Conservation (phyloP, 108 stramenopile species). For the Nannochloropsis salina region DNA sequence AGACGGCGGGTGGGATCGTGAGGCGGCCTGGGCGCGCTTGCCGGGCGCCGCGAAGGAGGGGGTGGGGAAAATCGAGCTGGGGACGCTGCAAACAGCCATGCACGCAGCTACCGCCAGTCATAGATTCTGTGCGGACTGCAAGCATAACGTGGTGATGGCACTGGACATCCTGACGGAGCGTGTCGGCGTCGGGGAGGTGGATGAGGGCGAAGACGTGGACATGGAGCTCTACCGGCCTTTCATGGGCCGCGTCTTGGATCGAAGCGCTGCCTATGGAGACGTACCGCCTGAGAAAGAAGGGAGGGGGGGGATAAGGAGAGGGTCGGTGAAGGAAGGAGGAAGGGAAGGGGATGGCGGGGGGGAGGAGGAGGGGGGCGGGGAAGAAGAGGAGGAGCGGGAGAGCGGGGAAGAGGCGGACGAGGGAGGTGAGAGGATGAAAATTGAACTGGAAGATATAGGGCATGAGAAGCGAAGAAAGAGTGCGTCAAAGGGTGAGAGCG, state of each 20-base stretch:
- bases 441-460: too few species aligned
- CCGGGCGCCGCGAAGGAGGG: conserved; percentile 28
- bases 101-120: conserved; percentile 35
- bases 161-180: conserved; percentile 38
- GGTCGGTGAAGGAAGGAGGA: not conserved
- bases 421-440: too few species aligned
- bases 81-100: conserved; percentile 38
- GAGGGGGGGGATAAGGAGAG: not conserved
- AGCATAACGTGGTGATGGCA: conserved; percentile 41
- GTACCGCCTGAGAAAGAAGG: not conserved
- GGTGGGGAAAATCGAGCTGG: conserved; percentile 30
- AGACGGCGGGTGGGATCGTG: conserved; percentile 38
- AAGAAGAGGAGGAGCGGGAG: too few species aligned
- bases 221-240: conserved; percentile 42
- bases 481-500: too few species aligned
- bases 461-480: too few species aligned
- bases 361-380: too few species aligned
- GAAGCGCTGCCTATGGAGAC: not conserved
- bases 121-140: conserved; percentile 39
- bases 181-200: conserved; percentile 18
- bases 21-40: conserved; percentile 40
- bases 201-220: conserved; percentile 39
- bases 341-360: too few species aligned
- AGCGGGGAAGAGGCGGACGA: too few species aligned
- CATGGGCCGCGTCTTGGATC: not conserved